phyloP scores from a whole-genome alignment of 306 rosid species.

The Cucurbita argyrosperma region DNA sequence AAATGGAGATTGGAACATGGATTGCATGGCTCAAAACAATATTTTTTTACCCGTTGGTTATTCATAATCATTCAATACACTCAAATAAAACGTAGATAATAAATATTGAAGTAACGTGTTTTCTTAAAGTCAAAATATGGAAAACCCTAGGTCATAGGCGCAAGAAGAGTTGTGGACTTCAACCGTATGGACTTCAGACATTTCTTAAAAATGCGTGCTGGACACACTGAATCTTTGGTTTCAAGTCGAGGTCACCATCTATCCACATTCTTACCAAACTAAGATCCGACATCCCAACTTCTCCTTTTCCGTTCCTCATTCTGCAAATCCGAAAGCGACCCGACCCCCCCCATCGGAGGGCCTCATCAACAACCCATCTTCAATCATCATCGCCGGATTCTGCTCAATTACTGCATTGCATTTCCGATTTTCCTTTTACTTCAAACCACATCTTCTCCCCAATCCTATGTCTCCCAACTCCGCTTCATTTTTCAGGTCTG shows the following conservation, averaged over 20 bases:
- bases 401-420: not conserved
- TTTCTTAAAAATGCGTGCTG: not conserved
- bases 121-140: too few relatives aligned
- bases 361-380: not conserved
- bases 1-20: too few relatives aligned
- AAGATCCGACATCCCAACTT: not conserved
- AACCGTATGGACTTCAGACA: not conserved
- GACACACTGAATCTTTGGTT: not conserved
- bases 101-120: too few relatives aligned
- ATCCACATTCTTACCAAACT: not conserved
- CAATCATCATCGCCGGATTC: too few relatives aligned
- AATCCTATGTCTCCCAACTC: slow-evolving; percentile 21
- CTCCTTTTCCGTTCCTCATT: not conserved
- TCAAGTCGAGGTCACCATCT: not conserved
- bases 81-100: too few relatives aligned
- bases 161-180: not conserved
- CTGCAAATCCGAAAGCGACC: not conserved
- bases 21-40: too few relatives aligned
- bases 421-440: not conserved
- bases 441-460: not conserved
- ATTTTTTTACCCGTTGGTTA: too few relatives aligned
- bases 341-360: too few relatives aligned
- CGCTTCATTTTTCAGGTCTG: slow-evolving; percentile 21
- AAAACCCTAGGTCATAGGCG: not conserved
- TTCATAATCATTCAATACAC: too few relatives aligned